Evolutionary conservation across 768 basidiomycete genomes (phyloP), one percentile per base, ranked within the genome.

Genomic region (Calocybe cyanea): DNA sequence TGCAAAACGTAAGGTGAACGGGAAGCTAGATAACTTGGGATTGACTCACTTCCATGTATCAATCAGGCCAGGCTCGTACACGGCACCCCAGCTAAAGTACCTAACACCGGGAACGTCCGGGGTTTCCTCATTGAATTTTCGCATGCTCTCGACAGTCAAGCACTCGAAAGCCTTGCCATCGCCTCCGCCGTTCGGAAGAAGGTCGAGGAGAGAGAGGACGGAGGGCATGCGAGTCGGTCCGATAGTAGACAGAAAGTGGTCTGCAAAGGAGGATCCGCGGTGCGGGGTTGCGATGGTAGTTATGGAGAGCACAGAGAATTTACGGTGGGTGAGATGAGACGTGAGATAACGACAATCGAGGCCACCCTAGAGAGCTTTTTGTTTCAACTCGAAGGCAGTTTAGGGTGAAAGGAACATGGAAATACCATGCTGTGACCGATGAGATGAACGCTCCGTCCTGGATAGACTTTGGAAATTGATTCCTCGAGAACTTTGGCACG

Each of bases 271-370:
- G 18, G 92, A 94, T 6, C 96, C 96, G 32, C 88, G 83, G 56
- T 99, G 96, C 1, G 96, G 96, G 0, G 92, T 89, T 19, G 92
- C 87, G 60, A 99, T 91, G 8, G 94, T 97, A 2, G 95, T 98
- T 46, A 97, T 75, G 18, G 86, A 92, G 39, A 88, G 76, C 23
- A 96, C 86, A 23, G 70, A 72, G 68, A 96, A 98, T 21, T 78
- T 81, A 38, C 83, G 83, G 19, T 82, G 64, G 30, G 80, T 81
- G 41, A 97, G 76, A 41, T 75, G 75, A 35, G 92, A 82, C 1
- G 93, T 88, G 18, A 93, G 83, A 55, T 97, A 83, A 37, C 96
- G 80, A 55, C 89, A 94, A 63, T 98, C 96, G 17, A 98, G 75
- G 7, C 96, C 96, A 19, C 95, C 95, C 71, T 71, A 43, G 18